Percentiles rank a stretch among this genome's conserved stretches.
These are phyloP conservation scores for Delitschia confertaspora DNA, from an alignment of 495 filamentous ascomycete species.

Conservation along the genomic window DNA sequence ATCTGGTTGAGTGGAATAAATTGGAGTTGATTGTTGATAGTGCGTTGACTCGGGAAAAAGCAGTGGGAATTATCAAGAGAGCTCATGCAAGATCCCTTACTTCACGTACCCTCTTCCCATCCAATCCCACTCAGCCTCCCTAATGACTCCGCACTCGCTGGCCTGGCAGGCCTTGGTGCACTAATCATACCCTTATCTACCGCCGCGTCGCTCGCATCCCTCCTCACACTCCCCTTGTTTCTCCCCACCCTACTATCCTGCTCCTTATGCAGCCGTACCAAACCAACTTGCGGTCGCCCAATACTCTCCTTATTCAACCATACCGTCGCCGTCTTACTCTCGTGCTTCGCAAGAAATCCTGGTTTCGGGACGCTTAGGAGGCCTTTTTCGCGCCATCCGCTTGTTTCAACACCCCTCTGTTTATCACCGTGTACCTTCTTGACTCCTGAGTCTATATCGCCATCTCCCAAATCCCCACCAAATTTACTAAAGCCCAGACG, in stretches of 20 bases:
- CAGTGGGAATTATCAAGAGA: no score
- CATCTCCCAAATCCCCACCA: slow-evolving; percentile 5
- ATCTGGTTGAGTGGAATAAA: no score
- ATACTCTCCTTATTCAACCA: slow-evolving; percentile 15
- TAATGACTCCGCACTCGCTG: slow-evolving; percentile 19
- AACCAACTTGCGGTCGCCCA: slow-evolving; percentile 12
- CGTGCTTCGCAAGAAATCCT: no score
- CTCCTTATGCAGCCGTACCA: slow-evolving; percentile 16
- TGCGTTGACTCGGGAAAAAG: no score
- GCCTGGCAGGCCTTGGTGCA: slow-evolving; percentile 13
- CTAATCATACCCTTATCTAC: slow-evolving; percentile 8
- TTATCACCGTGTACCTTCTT: neutral
- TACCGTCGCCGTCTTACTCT: slow-evolving; percentile 1
- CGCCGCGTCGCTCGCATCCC: slow-evolving; percentile 3
- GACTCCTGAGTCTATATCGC: neutral
- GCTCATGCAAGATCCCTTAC: slow-evolving; percentile 1
- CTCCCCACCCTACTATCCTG: slow-evolving; percentile 9
- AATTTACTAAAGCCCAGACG: slow-evolving; percentile 15
- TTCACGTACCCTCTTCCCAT: slow-evolving; percentile 23
- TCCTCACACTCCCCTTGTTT: slow-evolving; percentile 2
- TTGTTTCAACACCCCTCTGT: neutral
- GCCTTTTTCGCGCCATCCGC: slow-evolving; percentile 1
- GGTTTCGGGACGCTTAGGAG: no score
- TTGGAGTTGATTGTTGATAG: no score
- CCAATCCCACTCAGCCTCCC: slow-evolving; percentile 25